A percentile compares a stretch with the other conserved stretches of the same genome.
Evolutionary conservation across 768 basidiomycete genomes (phyloP).

Genomic region (Auricularia heimuer): DNA sequence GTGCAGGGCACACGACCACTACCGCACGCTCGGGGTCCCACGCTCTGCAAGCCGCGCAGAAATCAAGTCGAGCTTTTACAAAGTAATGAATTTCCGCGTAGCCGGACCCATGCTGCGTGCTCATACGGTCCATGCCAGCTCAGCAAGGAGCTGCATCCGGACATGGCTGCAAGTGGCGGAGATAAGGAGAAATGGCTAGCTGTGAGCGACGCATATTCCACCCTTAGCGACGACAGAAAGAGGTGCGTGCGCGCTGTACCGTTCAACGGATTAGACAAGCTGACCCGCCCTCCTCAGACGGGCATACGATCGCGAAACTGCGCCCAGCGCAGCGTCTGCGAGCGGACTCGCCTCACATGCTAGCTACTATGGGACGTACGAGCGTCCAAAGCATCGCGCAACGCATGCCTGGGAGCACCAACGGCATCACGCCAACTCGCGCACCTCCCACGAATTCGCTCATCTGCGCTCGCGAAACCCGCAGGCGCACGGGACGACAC

Average conservation of each 20-base stretch:
- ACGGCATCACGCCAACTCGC: background rate
- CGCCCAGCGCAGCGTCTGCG: background rate
- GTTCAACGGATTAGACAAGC: background rate
- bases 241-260: conserved; percentile 21
- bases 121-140: conserved; percentile 22
- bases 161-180: conserved; percentile 20
- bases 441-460: background rate
- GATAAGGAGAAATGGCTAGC: conserved; percentile 31
- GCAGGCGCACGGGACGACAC: background rate
- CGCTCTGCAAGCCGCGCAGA: conserved; percentile 23
- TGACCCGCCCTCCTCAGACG: background rate
- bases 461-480: background rate
- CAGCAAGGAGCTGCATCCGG: conserved; percentile 41
- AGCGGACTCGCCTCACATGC: background rate
- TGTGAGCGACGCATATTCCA: conserved; percentile 38
- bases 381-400: background rate
- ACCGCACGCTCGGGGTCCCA: conserved; percentile 27
- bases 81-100: conserved; percentile 16
- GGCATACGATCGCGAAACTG: background rate
- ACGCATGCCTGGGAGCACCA: background rate
- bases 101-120: background rate
- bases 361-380: background rate
- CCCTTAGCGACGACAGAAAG: conserved; percentile 36
- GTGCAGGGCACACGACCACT: conserved; percentile 16
- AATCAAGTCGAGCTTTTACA: conserved; percentile 32